phyloP scores from a whole-genome alignment of 495 filamentous ascomycete species.

The Aspergillus conjunctus region DNA sequence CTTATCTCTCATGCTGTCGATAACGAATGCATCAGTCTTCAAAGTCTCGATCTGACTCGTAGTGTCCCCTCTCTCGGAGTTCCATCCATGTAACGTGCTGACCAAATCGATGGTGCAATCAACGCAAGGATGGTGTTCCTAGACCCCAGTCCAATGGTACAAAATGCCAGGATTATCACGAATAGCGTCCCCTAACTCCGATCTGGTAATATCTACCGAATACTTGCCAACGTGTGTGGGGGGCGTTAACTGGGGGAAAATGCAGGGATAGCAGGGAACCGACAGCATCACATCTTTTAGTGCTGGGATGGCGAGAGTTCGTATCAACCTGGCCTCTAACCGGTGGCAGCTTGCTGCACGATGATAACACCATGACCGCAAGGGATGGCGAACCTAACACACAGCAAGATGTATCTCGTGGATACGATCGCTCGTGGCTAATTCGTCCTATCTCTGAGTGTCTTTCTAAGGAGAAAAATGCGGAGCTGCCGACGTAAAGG shows the following conservation, averaged over 20 bases:
- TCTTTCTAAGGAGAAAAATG: no score
- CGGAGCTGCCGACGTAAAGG: no score
- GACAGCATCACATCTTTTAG: not conserved
- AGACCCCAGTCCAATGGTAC: not conserved
- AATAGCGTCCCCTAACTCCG: not conserved
- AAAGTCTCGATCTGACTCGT: no score
- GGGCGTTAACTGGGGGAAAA: not conserved
- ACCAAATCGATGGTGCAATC: not conserved
- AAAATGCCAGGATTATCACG: not conserved
- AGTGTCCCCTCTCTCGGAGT: no score
- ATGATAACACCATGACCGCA: not conserved
- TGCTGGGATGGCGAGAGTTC: not conserved
- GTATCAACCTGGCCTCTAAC: not conserved
- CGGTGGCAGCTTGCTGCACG: not conserved
- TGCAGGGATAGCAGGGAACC: not conserved
- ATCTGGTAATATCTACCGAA: not conserved
- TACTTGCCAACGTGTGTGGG: not conserved
- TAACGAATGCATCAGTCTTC: no score
- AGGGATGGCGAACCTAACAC: not conserved
- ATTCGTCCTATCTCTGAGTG: no score
- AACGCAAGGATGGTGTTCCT: not conserved
- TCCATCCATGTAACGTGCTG: no score
- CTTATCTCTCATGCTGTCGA: no score
- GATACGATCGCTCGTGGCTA: not conserved
- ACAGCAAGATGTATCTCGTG: not conserved